Percentiles rank a stretch among this genome's conserved stretches.
Evolutionary conservation across 495 filamentous ascomycete species (phyloP).

Genomic region (Astrothelium subdiscretum): DNA sequence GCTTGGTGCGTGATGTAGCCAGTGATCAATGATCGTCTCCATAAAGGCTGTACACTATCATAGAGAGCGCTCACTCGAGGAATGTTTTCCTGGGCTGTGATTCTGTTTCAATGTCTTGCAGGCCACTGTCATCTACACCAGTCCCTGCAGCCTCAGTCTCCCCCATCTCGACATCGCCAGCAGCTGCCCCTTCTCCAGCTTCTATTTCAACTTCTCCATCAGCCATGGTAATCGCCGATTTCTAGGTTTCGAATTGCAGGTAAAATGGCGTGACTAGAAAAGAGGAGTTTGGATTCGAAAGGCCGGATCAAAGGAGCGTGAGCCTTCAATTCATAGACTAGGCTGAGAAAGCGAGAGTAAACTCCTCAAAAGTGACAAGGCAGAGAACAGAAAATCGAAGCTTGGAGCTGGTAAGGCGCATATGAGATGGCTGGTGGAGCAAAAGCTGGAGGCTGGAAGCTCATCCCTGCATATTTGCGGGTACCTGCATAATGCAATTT

Average conservation of each 20-base stretch:
- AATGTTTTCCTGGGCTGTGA: slow-evolving; percentile 13
- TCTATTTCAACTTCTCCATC: slow-evolving; percentile 12
- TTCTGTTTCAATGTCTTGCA: slow-evolving; percentile 16
- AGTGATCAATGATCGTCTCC: no score
- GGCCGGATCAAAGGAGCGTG: neutral
- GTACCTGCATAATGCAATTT: slow-evolving; percentile 1
- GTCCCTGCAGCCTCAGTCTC: slow-evolving; percentile 3
- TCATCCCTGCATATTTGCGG: neutral
- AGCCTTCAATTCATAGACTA: neutral
- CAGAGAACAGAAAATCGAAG: neutral
- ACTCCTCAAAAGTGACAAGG: neutral
- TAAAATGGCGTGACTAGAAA: no score
- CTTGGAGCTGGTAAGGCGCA: neutral
- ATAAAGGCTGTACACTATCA: no score
- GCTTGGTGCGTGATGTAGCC: neutral
- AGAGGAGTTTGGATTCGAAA: neutral
- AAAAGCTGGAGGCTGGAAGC: neutral
- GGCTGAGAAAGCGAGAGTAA: neutral
- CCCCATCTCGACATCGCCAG: slow-evolving; percentile 51
- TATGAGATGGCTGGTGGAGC: neutral
- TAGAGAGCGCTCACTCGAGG: slow-evolving; percentile 9
- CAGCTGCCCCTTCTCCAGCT: slow-evolving; percentile 59
- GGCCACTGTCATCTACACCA: slow-evolving; percentile 3
- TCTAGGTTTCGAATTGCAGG: neutral
- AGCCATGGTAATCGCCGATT: slow-evolving; percentile 1